Base-by-base conservation (phyloP, 345 rosid species). In the Gossypium ekmanianum region DNA sequence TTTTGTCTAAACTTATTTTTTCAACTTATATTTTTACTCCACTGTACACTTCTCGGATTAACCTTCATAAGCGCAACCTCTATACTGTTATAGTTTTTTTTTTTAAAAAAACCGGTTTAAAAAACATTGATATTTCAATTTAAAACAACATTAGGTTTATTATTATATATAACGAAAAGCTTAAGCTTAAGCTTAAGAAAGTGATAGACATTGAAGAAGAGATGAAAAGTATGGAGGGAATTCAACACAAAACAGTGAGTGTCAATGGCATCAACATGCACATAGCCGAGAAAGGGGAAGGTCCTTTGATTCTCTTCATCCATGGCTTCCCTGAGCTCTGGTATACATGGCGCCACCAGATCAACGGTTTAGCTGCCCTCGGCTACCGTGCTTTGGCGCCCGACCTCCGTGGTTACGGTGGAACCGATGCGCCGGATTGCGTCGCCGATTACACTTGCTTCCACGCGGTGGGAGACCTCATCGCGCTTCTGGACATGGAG, bases 261-360 rank as follows among this genome's bases (percentile, higher is more conserved):
- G 77, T 51, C 0, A 74, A 74, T 39, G 77, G 71, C 52, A 52
- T 74, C 11, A 74, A 74, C 63, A 74, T 74, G 27, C 88, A 89
- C 67, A 48, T 80, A 1, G 90, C 80, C 1, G 90, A 89, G 83
- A 87, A 87, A 82, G 92, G 94, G 39, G 56, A 74, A 17, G 87
- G 91, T 9, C 88, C 92, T 2, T 65, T 88, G 14, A 86, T 88
- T 68, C 61, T 91, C 12, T 71, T 89, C 20, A 85, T 89, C 29
- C 94, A 86, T 76, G 94, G 96, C 20, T 91, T 91, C 83, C 93
- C 96, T 24, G 93, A 91, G 78, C 81, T 86, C 24, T 89, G 92
- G 91, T 89, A 83, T 74, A 87, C 92, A 2, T 91, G 94, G 94
- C 88, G 92, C 61, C 90, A 89, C 73, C 94, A 88, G 81, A 91